A percentile compares a stretch with the other conserved stretches of the same genome.
phyloP scores from a whole-genome alignment of 1,139 yeast genomes.

The Saccharomyces hybrid region DNA sequence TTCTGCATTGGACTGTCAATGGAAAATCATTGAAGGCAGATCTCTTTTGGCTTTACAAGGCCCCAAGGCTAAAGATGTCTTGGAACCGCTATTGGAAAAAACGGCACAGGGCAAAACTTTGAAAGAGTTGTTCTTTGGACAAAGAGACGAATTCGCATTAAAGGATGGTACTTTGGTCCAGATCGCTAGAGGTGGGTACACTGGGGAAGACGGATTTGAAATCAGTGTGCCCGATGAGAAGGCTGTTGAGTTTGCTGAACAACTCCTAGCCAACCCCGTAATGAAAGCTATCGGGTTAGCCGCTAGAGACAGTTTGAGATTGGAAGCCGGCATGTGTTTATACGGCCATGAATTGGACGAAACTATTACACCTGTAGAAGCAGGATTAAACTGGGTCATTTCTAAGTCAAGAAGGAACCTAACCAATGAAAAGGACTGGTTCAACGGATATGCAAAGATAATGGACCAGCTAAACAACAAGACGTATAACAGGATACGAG shows the following conservation, averaged over 20 bases:
- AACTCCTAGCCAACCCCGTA: conserved; percentile 48
- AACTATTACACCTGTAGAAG: conserved; percentile 79
- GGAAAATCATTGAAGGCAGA: conserved; percentile 56
- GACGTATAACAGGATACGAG: conserved; percentile 51
- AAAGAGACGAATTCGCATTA: conserved; percentile 50
- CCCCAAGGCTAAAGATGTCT: conserved; percentile 62
- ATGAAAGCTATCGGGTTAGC: conserved; percentile 90
- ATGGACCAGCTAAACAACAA: conserved; percentile 65
- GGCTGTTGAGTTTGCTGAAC: conserved; percentile 55
- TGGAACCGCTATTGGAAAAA: conserved; percentile 56
- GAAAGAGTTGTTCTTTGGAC: conserved; percentile 63
- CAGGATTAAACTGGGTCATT: conserved; percentile 81
- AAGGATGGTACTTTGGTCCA: conserved; percentile 42
- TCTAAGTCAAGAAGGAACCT: conserved; percentile 67
- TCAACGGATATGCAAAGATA: conserved; percentile 72
- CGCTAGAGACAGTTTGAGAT: conserved; percentile 88
- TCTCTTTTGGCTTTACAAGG: conserved; percentile 89
- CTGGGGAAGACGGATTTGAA: conserved; percentile 98
- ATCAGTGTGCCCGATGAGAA: conserved; percentile 65
- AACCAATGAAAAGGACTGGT: conserved; percentile 36
- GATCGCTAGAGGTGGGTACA: conserved; percentile 89
- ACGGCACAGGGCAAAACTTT: conserved; percentile 43
- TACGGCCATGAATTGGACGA: conserved; percentile 89
- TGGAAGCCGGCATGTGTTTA: conserved; percentile 97
- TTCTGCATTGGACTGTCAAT: conserved; percentile 40